Evolutionary conservation across 495 filamentous ascomycete genomes (phyloP).

Genomic region (Lasiosphaeria ovina): DNA sequence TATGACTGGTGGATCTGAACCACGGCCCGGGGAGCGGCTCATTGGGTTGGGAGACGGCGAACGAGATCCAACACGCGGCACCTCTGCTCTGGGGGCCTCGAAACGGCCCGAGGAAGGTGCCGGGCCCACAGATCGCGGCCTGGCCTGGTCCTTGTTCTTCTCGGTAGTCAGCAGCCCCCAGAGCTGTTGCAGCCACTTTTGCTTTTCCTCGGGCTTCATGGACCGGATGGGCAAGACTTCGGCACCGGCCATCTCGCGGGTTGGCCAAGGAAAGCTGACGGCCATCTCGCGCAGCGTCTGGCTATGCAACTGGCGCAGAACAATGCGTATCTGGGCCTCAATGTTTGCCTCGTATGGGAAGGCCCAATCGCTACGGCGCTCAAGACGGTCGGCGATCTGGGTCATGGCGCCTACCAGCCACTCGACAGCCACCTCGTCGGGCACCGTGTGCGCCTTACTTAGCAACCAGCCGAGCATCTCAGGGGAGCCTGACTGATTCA

Average conservation of each 20-base stretch:
- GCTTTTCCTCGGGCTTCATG: constrained; percentile 35
- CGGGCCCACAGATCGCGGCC: constrained; percentile 4
- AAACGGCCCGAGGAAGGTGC: constrained; percentile 17
- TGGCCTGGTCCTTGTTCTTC: constrained; percentile 18
- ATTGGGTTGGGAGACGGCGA: constrained; percentile 8
- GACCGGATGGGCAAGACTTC: constrained; percentile 36
- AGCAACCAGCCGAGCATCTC: constrained; percentile 37
- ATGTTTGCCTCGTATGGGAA: constrained; percentile 32
- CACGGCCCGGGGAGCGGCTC: neutral
- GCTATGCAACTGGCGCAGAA: constrained; percentile 33
- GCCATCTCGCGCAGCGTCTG: constrained; percentile 34
- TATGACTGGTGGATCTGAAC: neutral
- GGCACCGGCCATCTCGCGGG: constrained; percentile 36
- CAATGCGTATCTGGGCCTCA: constrained; percentile 36
- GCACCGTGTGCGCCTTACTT: constrained; percentile 27
- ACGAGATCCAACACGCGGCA: constrained; percentile 7
- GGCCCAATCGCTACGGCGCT: constrained; percentile 29
- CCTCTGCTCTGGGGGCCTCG: constrained; percentile 10
- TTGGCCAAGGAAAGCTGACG: constrained; percentile 37
- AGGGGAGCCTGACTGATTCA: constrained; percentile 35
- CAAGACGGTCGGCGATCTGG: constrained; percentile 33
- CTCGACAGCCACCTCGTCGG: constrained; percentile 33
- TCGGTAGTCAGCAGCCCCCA: constrained; percentile 27
- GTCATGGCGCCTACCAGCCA: constrained; percentile 38
- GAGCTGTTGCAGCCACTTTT: constrained; percentile 31